A percentile compares a stretch with the other conserved stretches of the same genome.
Evolutionary conservation across 257 asterid species (phyloP).

Genomic region (Solanum verrucosum): DNA sequence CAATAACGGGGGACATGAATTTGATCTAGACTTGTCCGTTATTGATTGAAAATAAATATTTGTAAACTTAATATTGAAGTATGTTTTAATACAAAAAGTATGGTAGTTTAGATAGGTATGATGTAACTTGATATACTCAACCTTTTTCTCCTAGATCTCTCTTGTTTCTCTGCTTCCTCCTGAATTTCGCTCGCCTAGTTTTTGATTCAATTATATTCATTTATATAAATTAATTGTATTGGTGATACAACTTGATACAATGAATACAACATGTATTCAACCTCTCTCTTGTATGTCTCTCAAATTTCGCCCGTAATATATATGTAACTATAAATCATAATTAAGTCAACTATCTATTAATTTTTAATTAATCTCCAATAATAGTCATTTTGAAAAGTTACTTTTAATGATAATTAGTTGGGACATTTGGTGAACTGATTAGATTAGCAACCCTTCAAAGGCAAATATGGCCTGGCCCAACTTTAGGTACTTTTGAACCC

Average conservation of each 20-base stretch:
- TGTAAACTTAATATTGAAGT: not conserved
- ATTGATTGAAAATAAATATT: not conserved
- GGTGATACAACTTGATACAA: not conserved
- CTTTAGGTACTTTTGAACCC: not conserved
- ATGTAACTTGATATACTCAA: too few relatives aligned
- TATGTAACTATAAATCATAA: too few relatives aligned
- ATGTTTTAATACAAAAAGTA: not conserved
- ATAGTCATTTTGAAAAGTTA: too few relatives aligned
- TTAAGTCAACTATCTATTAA: too few relatives aligned
- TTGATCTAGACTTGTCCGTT: not conserved
- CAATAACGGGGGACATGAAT: not conserved
- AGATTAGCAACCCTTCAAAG: not conserved
- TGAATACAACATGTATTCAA: not conserved
- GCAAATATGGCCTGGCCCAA: not conserved
- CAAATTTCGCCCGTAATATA: too few relatives aligned
- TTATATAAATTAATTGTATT: too few relatives aligned
- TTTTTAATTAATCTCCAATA: too few relatives aligned
- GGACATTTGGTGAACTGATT: too few relatives aligned
- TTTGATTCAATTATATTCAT: not conserved
- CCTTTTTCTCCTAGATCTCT: too few relatives aligned
- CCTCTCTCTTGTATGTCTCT: not conserved
- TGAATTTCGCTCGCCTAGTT: too few relatives aligned
- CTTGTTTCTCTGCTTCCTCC: accelerated
- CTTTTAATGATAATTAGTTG: too few relatives aligned
- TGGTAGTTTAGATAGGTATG: too few relatives aligned